Percentiles rank a stretch among this genome's conserved stretches.
phyloP scores from a whole-genome alignment of 208 protist genomes.

The Borovskyia barvae region DNA sequence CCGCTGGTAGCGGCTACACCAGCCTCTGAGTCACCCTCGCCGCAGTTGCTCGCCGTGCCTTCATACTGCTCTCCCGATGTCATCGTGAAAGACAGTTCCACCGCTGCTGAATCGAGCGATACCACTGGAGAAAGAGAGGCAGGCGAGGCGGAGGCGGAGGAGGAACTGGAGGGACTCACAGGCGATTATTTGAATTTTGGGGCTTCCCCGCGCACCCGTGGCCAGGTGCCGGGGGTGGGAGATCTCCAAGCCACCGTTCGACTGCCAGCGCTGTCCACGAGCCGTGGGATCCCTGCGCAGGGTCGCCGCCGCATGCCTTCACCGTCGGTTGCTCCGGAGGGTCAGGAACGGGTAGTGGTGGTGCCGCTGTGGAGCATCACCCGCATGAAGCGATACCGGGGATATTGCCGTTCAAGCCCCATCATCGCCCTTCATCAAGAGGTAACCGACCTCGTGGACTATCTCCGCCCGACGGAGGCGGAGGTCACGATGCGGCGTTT shows the following conservation, averaged over 20 bases:
- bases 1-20: not conserved
- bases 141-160: not conserved
- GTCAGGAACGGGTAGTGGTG: not conserved
- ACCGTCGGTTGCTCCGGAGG: not conserved
- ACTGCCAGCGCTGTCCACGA: not conserved
- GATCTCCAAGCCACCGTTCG: slow-evolving; percentile 44
- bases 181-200: slow-evolving; percentile 62
- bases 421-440: slow-evolving; percentile 85
- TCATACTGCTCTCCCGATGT: no score
- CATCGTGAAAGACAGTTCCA: no score
- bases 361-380: slow-evolving; percentile 40
- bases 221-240: slow-evolving; percentile 10
- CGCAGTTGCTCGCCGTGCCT: no score
- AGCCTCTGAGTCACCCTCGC: not conserved
- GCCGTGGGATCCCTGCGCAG: no score
- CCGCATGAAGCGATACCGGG: slow-evolving; percentile 39
- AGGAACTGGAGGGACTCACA: slow-evolving; percentile 29
- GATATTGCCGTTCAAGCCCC: slow-evolving; percentile 46
- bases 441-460: slow-evolving; percentile 79
- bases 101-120: not conserved
- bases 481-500: slow-evolving; percentile 79
- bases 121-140: not conserved
- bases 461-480: slow-evolving; percentile 66
- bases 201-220: not conserved
- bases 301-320: not conserved